Base-by-base conservation (phyloP, 192 early-diverging fungal species). In the Coemansia sp. region DNA sequence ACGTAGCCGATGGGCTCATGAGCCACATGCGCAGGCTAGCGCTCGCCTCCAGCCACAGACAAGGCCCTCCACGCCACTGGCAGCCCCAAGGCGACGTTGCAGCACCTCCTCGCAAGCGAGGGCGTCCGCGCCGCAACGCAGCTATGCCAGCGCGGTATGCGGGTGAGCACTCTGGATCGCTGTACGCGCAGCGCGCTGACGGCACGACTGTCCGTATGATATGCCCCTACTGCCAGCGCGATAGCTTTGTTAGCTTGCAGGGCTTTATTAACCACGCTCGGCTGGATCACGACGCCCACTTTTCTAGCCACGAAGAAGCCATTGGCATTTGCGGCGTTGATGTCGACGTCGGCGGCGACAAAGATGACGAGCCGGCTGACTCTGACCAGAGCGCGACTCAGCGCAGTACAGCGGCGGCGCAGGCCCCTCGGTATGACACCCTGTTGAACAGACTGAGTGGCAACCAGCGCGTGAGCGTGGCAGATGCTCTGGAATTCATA, bases 241-340 rank as follows among this genome's bases (percentile, higher is more conserved):
- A 84, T 31, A 84, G 91, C 42, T 96, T 96, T 79, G 84, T 83
- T 35, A 93, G 87, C 65, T 84, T 89, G 43, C 92, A 92, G 68
- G 92, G 93, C n/a, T 94, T 96, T 67, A 65, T 94, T 18, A 93
- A 92, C 65, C 94, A 96, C 66, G 91, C 88, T 70, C 86, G 93
- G 18, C 64, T 91, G 16, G 82, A 85, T 10, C 93, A 95, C 72
- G 68, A 80, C 28, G 65, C 86, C 10, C 89, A 92, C 52, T 96
- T 93, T 78, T 84, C 88, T 7, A 88, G 84, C 50, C 85, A 90
- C 56, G 88, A 88, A 25, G 91, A 94, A 33, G 91, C 91, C 1
- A 86, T 91, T 36, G 68, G 85, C 23, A 66, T 81, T 35, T 93
- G 93, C 73, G 93, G 94, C 10, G 83, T 84, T 2, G 84, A 82